Percentiles rank a stretch among this genome's conserved stretches.
phyloP scores from a whole-genome alignment of 1,139 yeast species.

The Pichia sp. region DNA sequence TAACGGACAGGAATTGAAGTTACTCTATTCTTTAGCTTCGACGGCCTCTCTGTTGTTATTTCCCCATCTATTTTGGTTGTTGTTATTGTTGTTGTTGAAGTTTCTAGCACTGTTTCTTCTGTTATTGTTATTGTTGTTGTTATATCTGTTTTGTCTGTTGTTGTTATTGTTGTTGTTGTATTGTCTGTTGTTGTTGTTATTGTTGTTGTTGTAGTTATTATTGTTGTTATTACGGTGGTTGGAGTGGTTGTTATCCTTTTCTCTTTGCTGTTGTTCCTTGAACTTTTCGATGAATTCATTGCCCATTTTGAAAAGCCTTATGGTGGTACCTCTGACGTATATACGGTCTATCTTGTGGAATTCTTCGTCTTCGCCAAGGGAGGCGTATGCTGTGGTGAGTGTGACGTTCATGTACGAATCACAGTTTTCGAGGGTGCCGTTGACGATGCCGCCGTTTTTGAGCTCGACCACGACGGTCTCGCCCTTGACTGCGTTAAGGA shows the following conservation, averaged over 20 bases:
- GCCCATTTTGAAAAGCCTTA: conserved; percentile 64
- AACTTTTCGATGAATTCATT: conserved; percentile 76
- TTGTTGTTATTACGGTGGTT: conserved; percentile 21
- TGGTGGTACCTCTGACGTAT: conserved; percentile 83
- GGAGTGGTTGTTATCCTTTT: conserved; percentile 30
- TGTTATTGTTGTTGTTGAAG: conserved; percentile 4
- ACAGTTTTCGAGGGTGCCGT: conserved; percentile 82
- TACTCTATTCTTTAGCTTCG: conserved; percentile 4
- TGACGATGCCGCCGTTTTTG: conserved; percentile 87
- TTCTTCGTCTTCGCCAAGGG: conserved; percentile 61
- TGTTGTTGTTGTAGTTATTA: conserved; percentile 27
- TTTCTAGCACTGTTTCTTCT: conserved; percentile 7
- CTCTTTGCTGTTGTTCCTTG: conserved; percentile 46
- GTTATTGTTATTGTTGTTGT: conserved; percentile 10
- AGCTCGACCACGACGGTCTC: conserved; percentile 88
- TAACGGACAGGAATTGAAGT: no score
- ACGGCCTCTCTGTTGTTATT: conserved; percentile 5
- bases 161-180: conserved; percentile 15
- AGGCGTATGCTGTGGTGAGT: conserved; percentile 72
- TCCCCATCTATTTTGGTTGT: conserved; percentile 2
- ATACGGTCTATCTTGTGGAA: conserved; percentile 72
- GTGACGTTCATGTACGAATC: conserved; percentile 98
- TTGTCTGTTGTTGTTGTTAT: conserved; percentile 24
- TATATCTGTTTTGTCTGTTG: conserved; percentile 12
- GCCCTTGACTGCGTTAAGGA: conserved; percentile 88